These are phyloP conservation scores for Ophiocordyceps polyrhachis-furcata DNA, from an alignment of 2,329 filamentous ascomycete genomes.

Conservation along the genomic window DNA sequence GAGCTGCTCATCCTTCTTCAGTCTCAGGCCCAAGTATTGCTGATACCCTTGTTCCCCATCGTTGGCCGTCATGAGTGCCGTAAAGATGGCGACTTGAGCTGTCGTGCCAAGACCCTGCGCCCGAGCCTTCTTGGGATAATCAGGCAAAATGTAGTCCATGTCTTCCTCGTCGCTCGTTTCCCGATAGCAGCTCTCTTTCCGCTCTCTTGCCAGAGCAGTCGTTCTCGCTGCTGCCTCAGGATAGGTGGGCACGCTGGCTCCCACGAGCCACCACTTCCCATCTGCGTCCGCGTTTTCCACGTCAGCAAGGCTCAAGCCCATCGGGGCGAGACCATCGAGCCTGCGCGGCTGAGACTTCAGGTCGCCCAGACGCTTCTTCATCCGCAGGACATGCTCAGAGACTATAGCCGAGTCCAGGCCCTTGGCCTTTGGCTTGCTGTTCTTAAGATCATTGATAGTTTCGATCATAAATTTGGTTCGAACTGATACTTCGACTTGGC, in stretches of 20 bases:
- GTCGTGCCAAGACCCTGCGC: constrained; percentile 77
- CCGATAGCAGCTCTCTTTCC: constrained; percentile 3
- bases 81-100: constrained; percentile 77
- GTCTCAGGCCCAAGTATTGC: constrained; percentile 59
- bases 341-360: constrained; percentile 38
- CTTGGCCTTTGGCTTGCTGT: constrained; percentile 71
- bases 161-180: constrained; percentile 23
- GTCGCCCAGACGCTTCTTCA: constrained; percentile 73
- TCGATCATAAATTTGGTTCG: constrained; percentile 97
- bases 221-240: constrained; percentile 1
- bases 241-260: constrained; percentile 61
- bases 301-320: constrained; percentile 66
- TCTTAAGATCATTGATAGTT: constrained; percentile 84
- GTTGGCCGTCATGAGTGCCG: constrained; percentile 68
- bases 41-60: constrained; percentile 72
- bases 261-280: constrained; percentile 97
- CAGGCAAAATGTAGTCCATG: constrained; percentile 34
- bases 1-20: constrained; percentile 71
- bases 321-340: constrained; percentile 60
- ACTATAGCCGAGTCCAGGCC: constrained; percentile 51
- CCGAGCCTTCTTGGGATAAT: constrained; percentile 54
- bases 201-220: constrained; percentile 6
- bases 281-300: constrained; percentile 68
- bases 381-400: constrained; percentile 66
- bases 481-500: constrained; percentile 56